A percentile compares a stretch with the other conserved stretches of the same genome.
These are phyloP conservation scores for Hygrophoropsis aurantiaca DNA, from an alignment of 768 basidiomycete genomes.

Conservation along the genomic window DNA sequence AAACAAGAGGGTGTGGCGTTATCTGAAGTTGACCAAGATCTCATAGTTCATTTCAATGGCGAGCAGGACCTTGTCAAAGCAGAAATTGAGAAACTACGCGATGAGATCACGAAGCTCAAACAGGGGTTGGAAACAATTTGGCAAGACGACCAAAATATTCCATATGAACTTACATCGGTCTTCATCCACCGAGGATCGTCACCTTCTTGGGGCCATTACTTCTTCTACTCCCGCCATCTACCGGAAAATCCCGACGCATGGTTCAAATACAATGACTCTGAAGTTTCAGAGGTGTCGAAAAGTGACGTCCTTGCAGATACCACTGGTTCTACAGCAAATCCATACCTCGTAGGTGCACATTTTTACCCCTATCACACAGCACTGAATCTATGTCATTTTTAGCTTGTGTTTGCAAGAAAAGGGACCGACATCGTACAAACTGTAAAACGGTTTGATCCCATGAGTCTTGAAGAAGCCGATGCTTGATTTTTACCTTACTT, in stretches of 20 bases:
- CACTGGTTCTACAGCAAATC: constrained; percentile 88
- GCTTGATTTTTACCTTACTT: constrained; percentile 18
- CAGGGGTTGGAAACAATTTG: constrained; percentile 72
- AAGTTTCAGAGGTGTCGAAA: constrained; percentile 72
- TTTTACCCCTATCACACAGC: neutral
- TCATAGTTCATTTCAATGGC: constrained; percentile 47
- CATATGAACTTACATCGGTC: constrained; percentile 91
- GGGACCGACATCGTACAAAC: constrained; percentile 79
- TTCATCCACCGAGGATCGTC: constrained; percentile 92
- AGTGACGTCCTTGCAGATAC: constrained; percentile 88
- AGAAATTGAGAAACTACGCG: constrained; percentile 59
- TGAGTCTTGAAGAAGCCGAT: constrained; percentile 23
- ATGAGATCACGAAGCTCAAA: constrained; percentile 54
- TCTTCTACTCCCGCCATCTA: constrained; percentile 89
- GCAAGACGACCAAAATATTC: constrained; percentile 61
- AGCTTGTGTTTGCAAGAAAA: constrained; percentile 86
- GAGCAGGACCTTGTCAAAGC: constrained; percentile 53
- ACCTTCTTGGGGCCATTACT: constrained; percentile 91
- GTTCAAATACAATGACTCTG: constrained; percentile 97
- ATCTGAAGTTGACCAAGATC: constrained; percentile 59
- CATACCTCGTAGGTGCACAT: constrained; percentile 68
- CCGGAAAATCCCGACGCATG: constrained; percentile 80
- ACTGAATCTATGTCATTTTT: constrained; percentile 6
- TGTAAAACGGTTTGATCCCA: constrained; percentile 60
- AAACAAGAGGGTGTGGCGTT: constrained; percentile 43